Evolutionary conservation across 306 rosid species (phyloP), one percentile per base, ranked within the genome.

Genomic region (Sophora flavescens): DNA sequence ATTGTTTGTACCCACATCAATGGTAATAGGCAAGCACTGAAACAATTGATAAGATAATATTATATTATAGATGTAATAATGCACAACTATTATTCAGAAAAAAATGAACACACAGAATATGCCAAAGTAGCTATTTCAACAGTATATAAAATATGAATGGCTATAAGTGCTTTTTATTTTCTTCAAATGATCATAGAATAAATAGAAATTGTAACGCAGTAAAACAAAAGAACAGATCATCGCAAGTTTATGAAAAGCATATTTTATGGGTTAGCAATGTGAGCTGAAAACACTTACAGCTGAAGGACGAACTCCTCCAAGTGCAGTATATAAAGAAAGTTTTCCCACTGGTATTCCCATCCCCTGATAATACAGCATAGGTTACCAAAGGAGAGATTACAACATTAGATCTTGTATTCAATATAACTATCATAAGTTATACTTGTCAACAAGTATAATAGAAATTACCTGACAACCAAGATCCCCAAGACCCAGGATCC

Each of bases 331-430:
- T 50, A 96, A 80, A 72, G 99, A 83, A 78, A 96, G 99, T 72
- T 96, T 96, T 12, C 99, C 99, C 50, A 92, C 97, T 0, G 99
- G 98, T 84, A 96, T 96, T 70, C 99, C 99, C 99, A 96, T 96
- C 15, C 99, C 99, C 99, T 96, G 84, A 78, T 42, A 82, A 82
- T 8, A 65, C 13, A 38, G n/a, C 73, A 82, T 22, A 77, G 61
- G 53, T 52, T 64, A 17, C 8, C 70, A 32, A 53, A 65, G 32
- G 39, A 70, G 53, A 81, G 10, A 63, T 71, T 75, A 65, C 41
- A 42, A 22, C 59, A 58, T 70, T 47, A 65, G 57, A 70, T 63
- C 45, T 48, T 35, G 44, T 35, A 51, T 39, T 51, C 78, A 70
- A 68, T 70, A 45, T 14, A 77, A 63, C 48, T 26, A 68, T 63